Base-by-base conservation (phyloP, 2,329 filamentous ascomycete species). In the Rhynchosporium graminicola region DNA sequence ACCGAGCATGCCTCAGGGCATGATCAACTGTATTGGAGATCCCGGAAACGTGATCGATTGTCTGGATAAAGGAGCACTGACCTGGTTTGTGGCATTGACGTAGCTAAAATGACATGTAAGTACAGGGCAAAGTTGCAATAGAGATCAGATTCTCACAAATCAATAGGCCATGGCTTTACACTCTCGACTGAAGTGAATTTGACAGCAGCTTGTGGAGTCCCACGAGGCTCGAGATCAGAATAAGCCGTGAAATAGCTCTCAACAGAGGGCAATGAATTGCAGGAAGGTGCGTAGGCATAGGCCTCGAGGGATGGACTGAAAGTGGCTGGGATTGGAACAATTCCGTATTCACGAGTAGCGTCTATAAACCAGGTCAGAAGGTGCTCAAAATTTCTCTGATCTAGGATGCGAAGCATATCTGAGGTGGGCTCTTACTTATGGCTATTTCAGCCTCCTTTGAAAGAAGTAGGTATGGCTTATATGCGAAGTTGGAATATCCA, bases 61-160 rank as follows among this genome's bases (percentile, higher is more conserved):
- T 20, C 28, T 4, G 1, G 29, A 52, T 20, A n/a, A 38, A 38
- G 31, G 7, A 40, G n/a, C 8, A 54, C 51, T 2, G n/a, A 48
- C 42, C 70, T 85, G 83, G 68, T 85, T 85, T 3, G 82, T 83
- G 51, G 82, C 74, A 69, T 83, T 83, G 28, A 71, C 70, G 42
- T 65, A 69, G 29, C 66, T 74, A 67, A n/a, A 71, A 80, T 79
- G 61, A 82, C 0, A 13, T 77, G 78, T 59, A 10, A 31, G 40
- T 15, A 15, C 1, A 48, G 15, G 9, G 4, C 13, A 28, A 3
- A 9, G 6, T 9, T 42, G n/a, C 6, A 20, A 36, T n/a, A 10
- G 31, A 9, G 6, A 6, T 45, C 3, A 38, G 31, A 10, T 46
- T 48, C 60, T 50, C 59, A 62, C 66, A 65, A 69, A 6, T 57